Evolutionary conservation across 441 rosid genomes (phyloP), one percentile per base, ranked within the genome.

Genomic region (Erodium trifolium): DNA sequence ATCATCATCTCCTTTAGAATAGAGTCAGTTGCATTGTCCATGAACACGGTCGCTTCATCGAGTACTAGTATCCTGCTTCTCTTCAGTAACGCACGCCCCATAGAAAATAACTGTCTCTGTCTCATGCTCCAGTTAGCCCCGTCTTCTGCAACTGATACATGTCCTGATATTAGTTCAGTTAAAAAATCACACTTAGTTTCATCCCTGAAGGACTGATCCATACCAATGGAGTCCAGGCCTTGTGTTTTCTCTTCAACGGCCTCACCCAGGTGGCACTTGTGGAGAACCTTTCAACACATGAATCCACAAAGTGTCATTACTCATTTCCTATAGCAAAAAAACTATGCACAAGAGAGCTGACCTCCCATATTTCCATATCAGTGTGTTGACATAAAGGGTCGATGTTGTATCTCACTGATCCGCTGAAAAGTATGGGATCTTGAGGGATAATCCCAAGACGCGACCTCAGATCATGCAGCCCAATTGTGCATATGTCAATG

Each of bases 51-150:
- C 13, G 98, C 96, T 85, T 92, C 99, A 68, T 94, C 97, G 0
- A 94, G 90, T 57, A 92, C 98, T 62, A 94, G 69, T 64, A 94
- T 75, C 65, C 89, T 77, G 70, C 97, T 94, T 79, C 92, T 85
- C 73, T 91, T 84, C 73, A 92, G 49, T 47, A 92, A 92, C 1
- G 90, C 96, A 2, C 99, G 93, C 8, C 99, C 98, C 72, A 92
- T 69, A 77, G 97, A 90, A 74, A 92, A 88, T 65, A 90, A 41
- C n/a, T 94, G 99, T 69, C 94, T 74, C 73, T 94, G 99, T 68
- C 97, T 97, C 93, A 91, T 90, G 82, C 97, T 94, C 96, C 99
- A 90, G 23, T 94, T 91, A 5, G 92, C 85, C 75, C 97, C 99
- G 60, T 91, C 97, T 45, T 88, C 88, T 77, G 76, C 88, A 67